Evolutionary conservation across 1,139 yeast species (phyloP).

Genomic region (Pneumocystis wakefieldiae): DNA sequence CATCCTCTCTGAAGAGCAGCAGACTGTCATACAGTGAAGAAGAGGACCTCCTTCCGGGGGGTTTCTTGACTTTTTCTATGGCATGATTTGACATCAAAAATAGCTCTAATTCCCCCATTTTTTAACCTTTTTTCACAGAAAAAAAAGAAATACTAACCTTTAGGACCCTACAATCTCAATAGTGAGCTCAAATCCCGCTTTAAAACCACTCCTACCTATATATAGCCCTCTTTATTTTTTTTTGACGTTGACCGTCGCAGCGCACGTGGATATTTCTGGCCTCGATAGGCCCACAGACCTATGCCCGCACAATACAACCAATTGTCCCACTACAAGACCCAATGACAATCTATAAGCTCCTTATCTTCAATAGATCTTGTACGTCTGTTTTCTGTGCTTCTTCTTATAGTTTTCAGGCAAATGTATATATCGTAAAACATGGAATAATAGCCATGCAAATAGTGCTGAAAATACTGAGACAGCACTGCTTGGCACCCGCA

Average conservation of each 20-base stretch:
- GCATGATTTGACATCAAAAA: neutral
- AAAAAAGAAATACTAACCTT: too few relatives aligned
- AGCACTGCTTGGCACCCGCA: constrained; percentile 2
- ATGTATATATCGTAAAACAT: constrained; percentile 59
- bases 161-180: too few relatives aligned
- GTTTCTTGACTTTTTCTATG: neutral
- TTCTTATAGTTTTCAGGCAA: constrained; percentile 25
- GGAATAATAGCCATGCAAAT: constrained; percentile 23
- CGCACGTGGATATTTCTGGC: too few relatives aligned
- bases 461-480: neutral
- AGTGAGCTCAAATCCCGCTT: too few relatives aligned
- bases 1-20: neutral
- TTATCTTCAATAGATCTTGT: constrained; percentile 83
- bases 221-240: too few relatives aligned
- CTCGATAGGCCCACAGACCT: too few relatives aligned
- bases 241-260: neutral
- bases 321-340: too few relatives aligned
- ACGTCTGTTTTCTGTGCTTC: constrained; percentile 15
- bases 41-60: neutral
- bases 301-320: too few relatives aligned
- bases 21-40: neutral
- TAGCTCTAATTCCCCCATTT: neutral
- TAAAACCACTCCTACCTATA: neutral
- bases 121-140: neutral
- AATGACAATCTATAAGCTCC: constrained; percentile 62